Conservation (phyloP, 2,329 filamentous ascomycete genomes). For the Talaromyces sp. region DNA sequence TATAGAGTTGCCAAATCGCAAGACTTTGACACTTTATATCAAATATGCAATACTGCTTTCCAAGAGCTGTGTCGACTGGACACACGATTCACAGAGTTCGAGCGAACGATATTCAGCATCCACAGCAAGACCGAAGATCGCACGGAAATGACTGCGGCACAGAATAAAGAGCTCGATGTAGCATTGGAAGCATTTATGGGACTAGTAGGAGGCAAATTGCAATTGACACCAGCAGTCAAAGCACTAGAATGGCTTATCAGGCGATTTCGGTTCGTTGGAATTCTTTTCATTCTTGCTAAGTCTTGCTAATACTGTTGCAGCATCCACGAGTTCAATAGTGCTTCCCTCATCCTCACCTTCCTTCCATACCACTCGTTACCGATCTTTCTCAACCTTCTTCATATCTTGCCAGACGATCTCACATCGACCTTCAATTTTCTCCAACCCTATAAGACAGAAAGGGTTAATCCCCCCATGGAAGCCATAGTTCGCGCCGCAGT, state of each 20-base stretch:
- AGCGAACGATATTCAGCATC: constrained; percentile 80
- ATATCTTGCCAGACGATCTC: constrained; percentile 72
- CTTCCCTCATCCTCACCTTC: constrained; percentile 74
- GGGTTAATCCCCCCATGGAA: constrained; percentile 72
- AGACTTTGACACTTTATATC: constrained; percentile 83
- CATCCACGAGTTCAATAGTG: constrained; percentile 86
- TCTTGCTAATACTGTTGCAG: constrained; percentile 45
- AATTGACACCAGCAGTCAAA: constrained; percentile 84
- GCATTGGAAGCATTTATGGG: constrained; percentile 79
- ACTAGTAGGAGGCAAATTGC: constrained; percentile 69
- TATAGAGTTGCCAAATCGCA: constrained; percentile 78
- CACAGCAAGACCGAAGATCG: constrained; percentile 88
- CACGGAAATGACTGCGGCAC: constrained; percentile 71
- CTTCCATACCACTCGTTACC: constrained; percentile 86
- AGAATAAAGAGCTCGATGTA: constrained; percentile 77
- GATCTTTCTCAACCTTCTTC: constrained; percentile 79
- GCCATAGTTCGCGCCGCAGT: constrained; percentile 79
- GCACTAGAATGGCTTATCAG: constrained; percentile 92
- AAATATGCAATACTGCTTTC: constrained; percentile 83
- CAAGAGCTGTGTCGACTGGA: constrained; percentile 88
- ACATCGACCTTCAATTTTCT: constrained; percentile 78
- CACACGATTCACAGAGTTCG: constrained; percentile 69
- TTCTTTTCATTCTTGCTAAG: constrained; percentile 10
- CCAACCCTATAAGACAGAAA: constrained; percentile 75
- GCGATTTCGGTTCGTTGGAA: constrained; percentile 68